Conservation (phyloP, 2,329 filamentous ascomycete genomes). For the Scytalidium lignicola region DNA sequence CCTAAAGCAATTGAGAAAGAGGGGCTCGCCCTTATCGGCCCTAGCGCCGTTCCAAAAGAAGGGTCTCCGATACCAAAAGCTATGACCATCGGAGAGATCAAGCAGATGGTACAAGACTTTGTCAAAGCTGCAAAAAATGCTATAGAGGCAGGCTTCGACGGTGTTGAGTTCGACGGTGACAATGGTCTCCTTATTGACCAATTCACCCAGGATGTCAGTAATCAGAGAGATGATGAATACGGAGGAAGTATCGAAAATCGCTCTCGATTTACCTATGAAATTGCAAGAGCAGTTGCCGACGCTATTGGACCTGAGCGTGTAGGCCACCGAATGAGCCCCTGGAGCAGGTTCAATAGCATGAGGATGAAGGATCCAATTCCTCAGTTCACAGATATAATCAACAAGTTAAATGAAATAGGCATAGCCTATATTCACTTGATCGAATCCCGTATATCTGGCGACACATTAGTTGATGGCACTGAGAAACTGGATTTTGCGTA, state of each 20-base stretch:
- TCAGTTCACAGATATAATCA: constrained; percentile 39
- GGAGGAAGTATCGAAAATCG: constrained; percentile 42
- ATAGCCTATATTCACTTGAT: constrained; percentile 49
- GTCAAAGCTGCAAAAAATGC: constrained; percentile 31
- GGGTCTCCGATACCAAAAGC: constrained; percentile 8
- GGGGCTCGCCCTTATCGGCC: constrained; percentile 5
- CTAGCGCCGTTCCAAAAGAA: constrained; percentile 1
- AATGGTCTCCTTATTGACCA: constrained; percentile 49
- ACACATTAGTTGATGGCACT: too few relatives aligned
- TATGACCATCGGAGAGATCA: constrained; percentile 29
- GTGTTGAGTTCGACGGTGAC: constrained; percentile 35
- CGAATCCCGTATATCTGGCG: constrained; percentile 42
- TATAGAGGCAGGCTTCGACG: constrained; percentile 25
- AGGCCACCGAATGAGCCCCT: constrained; percentile 54
- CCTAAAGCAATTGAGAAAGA: constrained; percentile 8
- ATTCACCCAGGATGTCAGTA: constrained; percentile 47
- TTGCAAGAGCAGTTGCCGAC: constrained; percentile 39
- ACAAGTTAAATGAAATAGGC: constrained; percentile 29
- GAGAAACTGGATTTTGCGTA: too few relatives aligned
- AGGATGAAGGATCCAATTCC: constrained; percentile 30
- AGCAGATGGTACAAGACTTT: constrained; percentile 26
- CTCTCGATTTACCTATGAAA: constrained; percentile 43
- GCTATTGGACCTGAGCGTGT: constrained; percentile 45
- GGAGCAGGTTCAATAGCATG: constrained; percentile 55
- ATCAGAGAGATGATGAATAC: constrained; percentile 46